Evolutionary conservation across 2,329 filamentous ascomycete genomes (phyloP), one percentile per base, ranked within the genome.

Genomic region (Microsporum ferrugineum): DNA sequence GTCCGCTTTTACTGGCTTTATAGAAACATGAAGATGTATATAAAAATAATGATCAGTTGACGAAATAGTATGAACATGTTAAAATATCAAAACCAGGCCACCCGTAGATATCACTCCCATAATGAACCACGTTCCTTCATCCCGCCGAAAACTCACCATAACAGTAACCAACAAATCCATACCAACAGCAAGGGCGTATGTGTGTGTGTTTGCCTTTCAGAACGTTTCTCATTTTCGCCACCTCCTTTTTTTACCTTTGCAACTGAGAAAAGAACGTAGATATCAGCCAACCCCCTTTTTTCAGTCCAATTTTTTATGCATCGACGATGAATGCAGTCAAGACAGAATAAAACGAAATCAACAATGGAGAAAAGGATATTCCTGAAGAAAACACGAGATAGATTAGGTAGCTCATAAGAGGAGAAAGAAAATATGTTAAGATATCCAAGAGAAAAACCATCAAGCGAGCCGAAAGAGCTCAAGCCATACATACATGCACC

Each of bases 401-500:
- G 33, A 53, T 53, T 53, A 53, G 29, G 49, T 53, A 34, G 29
- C 17, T 53, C 49, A 33, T 34, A n/a, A n/a, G 39, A n/a, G 12
- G n/a, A 43, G 39, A 43, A 23, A 43, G 39, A 14, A 43, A 43
- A 43, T 43, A 17, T 23, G 39, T 43, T n/a, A 43, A 43, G 49
- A 53, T 53, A 53, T 53, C 31, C 49, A 53, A 53, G 43, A 43
- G 7, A 49, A 17, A 34, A 53, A 12, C 27, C 49, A 33, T 53
- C 27, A 53, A 53, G 31, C 31, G 49, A 53, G 31, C 49, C 29
- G 49, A 53, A 33, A 33, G 27, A 12, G 43, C 43, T 47, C 43
- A 47, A 53, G 27, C 27, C 49, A 53, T 53, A 53, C 49, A 53
- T 53, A 53, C 49, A 53, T 53, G 12, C 49, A 53, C 27, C 27